Conservation (phyloP, 1,284 basidiomycete genomes). For the Heterobasidion annosum region DNA sequence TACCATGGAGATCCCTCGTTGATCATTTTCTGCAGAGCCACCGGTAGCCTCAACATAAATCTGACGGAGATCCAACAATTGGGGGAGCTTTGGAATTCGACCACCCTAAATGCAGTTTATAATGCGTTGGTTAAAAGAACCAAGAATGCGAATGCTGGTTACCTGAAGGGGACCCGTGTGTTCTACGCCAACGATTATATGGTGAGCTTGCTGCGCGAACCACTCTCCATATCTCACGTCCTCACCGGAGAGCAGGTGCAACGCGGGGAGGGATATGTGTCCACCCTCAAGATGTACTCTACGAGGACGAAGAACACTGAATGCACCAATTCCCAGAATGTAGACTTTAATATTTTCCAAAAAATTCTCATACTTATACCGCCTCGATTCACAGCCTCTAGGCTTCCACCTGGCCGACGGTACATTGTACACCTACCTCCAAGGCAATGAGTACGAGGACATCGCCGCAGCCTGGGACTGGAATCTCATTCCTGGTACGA, state of each 20-base stretch:
- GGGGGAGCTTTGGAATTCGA: conserved; percentile 41
- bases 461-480: conserved; percentile 65
- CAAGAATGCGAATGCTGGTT: conserved; percentile 45
- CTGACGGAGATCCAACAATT: conserved; percentile 41
- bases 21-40: conserved; percentile 29
- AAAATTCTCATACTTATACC: not conserved
- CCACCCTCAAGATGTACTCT: conserved; percentile 60
- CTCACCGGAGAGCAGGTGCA: conserved; percentile 33
- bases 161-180: conserved; percentile 50
- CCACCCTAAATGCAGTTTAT: conserved; percentile 31
- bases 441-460: conserved; percentile 61
- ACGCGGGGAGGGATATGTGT: conserved; percentile 47
- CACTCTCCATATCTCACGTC: not conserved
- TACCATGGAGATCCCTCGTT: not conserved
- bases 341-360: conserved; percentile 11
- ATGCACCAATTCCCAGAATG: conserved; percentile 57
- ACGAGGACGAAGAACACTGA: conserved; percentile 54
- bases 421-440: conserved; percentile 50
- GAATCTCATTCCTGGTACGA: conserved; percentile 64
- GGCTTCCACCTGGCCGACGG: conserved; percentile 67
- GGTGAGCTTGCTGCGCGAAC: conserved; percentile 23
- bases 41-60: conserved; percentile 48
- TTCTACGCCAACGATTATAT: conserved; percentile 66
- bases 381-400: conserved; percentile 29
- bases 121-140: conserved; percentile 26